These are phyloP conservation scores for Multifurca ochricompacta DNA, from an alignment of 768 basidiomycete species.

Conservation along the genomic window DNA sequence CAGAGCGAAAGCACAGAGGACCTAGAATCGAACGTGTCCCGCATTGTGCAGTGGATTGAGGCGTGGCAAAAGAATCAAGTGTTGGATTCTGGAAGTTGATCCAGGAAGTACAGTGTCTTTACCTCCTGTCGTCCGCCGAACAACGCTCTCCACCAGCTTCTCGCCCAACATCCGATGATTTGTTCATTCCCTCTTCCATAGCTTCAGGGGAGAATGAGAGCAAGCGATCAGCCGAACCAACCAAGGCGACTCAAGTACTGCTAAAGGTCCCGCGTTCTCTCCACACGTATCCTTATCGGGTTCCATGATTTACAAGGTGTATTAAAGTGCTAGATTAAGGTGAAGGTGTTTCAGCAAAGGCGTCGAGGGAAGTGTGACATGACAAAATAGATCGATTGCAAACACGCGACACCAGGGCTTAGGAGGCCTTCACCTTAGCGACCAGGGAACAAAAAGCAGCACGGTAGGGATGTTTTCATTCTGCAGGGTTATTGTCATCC, in stretches of 20 bases:
- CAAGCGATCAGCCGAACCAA: too few relatives aligned
- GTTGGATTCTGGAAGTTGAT: conserved; percentile 10
- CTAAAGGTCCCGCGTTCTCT: not conserved
- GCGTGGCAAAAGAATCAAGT: conserved; percentile 47
- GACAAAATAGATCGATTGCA: not conserved
- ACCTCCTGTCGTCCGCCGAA: not conserved
- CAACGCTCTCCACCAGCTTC: too few relatives aligned
- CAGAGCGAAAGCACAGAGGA: conserved; percentile 70
- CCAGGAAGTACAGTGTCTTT: conserved; percentile 4
- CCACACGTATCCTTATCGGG: not conserved
- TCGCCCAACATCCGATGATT: too few relatives aligned
- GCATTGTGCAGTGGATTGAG: conserved; percentile 84
- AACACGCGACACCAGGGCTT: not conserved
- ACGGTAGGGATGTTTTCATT: conserved; percentile 23
- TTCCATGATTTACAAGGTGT: not conserved
- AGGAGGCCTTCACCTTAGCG: not conserved
- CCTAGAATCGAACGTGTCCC: conserved; percentile 77
- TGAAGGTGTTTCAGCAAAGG: too few relatives aligned
- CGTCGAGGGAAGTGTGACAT: not conserved
- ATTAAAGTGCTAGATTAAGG: too few relatives aligned
- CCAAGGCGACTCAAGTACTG: not conserved
- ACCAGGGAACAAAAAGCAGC: not conserved
- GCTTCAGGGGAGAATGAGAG: too few relatives aligned
- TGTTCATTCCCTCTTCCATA: too few relatives aligned
- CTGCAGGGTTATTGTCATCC: conserved; percentile 34